Evolutionary conservation across 768 basidiomycete species (phyloP), one percentile per base, ranked within the genome.

Genomic region (Psilocybe azurescens): DNA sequence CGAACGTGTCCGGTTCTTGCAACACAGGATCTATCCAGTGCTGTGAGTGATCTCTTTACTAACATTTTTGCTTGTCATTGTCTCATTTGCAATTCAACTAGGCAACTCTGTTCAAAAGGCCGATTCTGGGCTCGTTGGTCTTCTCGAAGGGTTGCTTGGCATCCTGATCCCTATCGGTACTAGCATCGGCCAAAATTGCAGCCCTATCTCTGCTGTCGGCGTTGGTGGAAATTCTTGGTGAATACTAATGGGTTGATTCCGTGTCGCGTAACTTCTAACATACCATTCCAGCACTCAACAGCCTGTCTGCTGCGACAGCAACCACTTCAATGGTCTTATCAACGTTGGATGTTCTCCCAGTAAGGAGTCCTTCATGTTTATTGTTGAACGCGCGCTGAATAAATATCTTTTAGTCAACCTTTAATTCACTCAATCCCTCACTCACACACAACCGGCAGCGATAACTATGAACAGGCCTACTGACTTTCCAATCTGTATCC

Each of bases 301-400:
- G 64, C 71, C 80, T 10, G 78, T 84, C 47, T 86, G 83, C 70
- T 86, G 84, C 69, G 62, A 72, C 29, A 74, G 78, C 60, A 81
- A 83, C 62, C 62, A 66, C 49, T 83, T 77, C 70, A 77, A 78
- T 33, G 81, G 83, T 48, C 66, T 82, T 36, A 72, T 83, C 56
- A 75, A 72, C 7, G 64, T 81, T 57, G 81, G 79, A 5, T 83
- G 82, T 72, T 62, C 72, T 13, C 78, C 78, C 1, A 75, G 81
- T 83, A 69, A 66, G 81, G n/a, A 10, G 11, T 28, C 8, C 29
- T 30, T 16, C 57, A 11, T 30, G 39, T 32, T 48, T 30, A 33
- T 36, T 36, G 33, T 38, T 54, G 33, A 18, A 30, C 47, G 0
- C 13, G 18, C 5, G 39, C 38, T 53, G n/a, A 54, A 33, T 60